phyloP scores from a whole-genome alignment of 805 yeast species.

The Kuraishia ogatae region DNA sequence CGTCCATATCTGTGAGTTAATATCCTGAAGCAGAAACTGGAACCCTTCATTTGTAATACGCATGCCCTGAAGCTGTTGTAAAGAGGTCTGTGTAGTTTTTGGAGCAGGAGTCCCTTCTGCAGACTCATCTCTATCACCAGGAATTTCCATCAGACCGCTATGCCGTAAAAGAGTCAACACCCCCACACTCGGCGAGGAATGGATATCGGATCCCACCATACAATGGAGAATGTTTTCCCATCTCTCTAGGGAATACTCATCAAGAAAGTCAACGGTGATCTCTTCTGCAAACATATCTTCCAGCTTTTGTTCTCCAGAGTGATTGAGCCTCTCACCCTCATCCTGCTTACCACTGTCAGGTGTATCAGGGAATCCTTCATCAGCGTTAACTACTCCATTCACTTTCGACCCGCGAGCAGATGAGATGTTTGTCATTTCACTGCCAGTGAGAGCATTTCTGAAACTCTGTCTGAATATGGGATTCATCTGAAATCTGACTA shows the following conservation, averaged over 20 bases:
- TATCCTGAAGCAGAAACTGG: conserved; percentile 88
- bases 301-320: neutral
- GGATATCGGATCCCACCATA: conserved; percentile 89
- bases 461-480: conserved; percentile 69
- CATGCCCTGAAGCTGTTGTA: conserved; percentile 25
- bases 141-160: conserved; percentile 83
- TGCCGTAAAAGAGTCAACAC: conserved; percentile 69
- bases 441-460: conserved; percentile 79
- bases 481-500: conserved; percentile 42
- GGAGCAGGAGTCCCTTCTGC: conserved; percentile 6
- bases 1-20: conserved; percentile 93
- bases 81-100: neutral
- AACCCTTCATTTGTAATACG: conserved; percentile 87
- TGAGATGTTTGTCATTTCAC: conserved; percentile 20
- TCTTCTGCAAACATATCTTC: conserved; percentile 39
- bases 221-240: conserved; percentile 96
- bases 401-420: conserved; percentile 1
- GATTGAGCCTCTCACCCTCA: too few species aligned
- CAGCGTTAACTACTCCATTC: neutral
- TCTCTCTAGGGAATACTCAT: conserved; percentile 70
- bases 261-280: conserved; percentile 60
- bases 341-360: neutral
- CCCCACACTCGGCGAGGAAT: conserved; percentile 66
- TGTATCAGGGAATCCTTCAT: neutral
- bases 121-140: conserved; percentile 7